Conservation (phyloP, 805 yeast genomes). For the Cyberlindnera americana region DNA sequence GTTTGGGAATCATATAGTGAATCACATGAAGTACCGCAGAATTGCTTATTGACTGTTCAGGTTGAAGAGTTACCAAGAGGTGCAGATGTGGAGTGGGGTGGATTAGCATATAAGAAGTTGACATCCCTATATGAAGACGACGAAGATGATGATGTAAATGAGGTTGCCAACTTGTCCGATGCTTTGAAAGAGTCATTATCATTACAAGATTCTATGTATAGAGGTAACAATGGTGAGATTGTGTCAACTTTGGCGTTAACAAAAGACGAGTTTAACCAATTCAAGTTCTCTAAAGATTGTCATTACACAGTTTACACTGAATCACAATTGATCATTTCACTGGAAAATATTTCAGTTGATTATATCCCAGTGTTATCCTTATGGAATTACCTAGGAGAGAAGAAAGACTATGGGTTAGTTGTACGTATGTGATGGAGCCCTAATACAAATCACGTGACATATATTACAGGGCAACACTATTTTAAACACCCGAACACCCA, state of each 20-base stretch:
- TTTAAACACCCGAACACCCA: too few relatives aligned
- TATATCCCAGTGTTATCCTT: constrained; percentile 28
- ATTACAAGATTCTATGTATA: constrained; percentile 6
- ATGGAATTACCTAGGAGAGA: constrained; percentile 28
- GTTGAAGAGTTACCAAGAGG: constrained; percentile 58
- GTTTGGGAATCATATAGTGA: constrained; percentile 46
- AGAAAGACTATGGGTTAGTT: constrained; percentile 24
- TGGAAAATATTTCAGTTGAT: constrained; percentile 23
- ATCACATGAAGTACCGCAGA: constrained; percentile 20
- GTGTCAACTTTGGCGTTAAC: constrained; percentile 23
- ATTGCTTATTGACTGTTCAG: constrained; percentile 46
- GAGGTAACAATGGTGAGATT: constrained; percentile 16
- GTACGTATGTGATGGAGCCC: constrained; percentile 15
- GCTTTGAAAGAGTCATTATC: constrained; percentile 2
- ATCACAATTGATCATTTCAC: too few relatives aligned
- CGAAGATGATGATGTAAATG: constrained; percentile 38
- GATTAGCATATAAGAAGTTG: constrained; percentile 44
- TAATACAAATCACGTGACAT: constrained; percentile 9
- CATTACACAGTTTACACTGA: constrained; percentile 26
- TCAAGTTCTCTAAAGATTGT: constrained; percentile 6
- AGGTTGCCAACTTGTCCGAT: constrained; percentile 14
- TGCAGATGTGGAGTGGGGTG: constrained; percentile 76
- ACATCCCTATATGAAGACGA: constrained; percentile 37
- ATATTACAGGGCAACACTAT: background rate
- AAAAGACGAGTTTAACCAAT: constrained; percentile 10